These are phyloP conservation scores for Hibiscus syriacus DNA, from an alignment of 345 rosid species.

Conservation along the genomic window DNA sequence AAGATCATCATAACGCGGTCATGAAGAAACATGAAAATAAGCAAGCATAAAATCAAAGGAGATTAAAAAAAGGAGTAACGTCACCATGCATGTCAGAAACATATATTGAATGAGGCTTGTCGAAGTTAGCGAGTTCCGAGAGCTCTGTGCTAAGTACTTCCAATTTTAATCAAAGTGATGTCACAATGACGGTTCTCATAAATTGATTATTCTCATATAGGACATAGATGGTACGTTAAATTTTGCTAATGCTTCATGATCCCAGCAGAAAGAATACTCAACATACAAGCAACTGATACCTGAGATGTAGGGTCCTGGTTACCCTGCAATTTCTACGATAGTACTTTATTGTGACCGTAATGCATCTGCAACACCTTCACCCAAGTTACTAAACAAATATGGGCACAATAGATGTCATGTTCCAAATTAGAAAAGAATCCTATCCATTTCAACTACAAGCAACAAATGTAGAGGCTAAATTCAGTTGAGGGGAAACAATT, in stretches of 20 bases:
- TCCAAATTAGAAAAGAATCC: background rate
- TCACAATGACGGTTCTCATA: background rate
- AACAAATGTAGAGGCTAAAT: background rate
- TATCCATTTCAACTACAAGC: background rate
- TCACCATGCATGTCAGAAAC: background rate
- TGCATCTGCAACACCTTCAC: constrained; percentile 8
- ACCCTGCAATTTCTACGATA: background rate
- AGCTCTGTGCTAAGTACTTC: too few relatives aligned
- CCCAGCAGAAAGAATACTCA: background rate
- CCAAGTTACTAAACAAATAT: constrained; percentile 7
- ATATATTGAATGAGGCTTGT: background rate
- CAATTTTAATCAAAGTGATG: background rate
- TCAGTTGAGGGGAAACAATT: background rate
- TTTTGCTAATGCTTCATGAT: background rate
- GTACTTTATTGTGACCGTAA: background rate
- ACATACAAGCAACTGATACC: background rate
- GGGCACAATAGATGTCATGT: background rate
- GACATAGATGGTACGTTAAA: background rate
- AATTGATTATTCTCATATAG: background rate
- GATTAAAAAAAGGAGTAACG: background rate
- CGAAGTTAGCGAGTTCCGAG: too few relatives aligned
- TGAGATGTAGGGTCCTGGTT: background rate
- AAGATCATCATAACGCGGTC: background rate
- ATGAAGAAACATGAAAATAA: background rate
- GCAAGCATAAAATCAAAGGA: background rate